Base-by-base conservation (phyloP, 2,329 filamentous ascomycete genomes). In the Hymenoscyphus fraxineus region DNA sequence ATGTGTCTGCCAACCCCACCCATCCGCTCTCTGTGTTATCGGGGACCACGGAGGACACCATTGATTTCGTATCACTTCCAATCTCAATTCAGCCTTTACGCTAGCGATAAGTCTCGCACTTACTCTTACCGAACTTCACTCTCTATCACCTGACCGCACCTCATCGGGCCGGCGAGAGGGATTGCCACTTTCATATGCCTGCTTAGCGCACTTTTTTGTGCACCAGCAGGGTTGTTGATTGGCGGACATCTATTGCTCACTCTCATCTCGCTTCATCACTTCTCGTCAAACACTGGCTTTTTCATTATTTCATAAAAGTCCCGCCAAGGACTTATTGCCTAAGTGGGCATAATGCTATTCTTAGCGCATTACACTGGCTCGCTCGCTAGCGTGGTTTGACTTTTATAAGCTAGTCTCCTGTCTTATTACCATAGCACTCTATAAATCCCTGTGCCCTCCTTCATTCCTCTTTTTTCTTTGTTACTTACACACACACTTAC, bases 321-420 rank as follows among this genome's bases (percentile, higher is more conserved):
- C 54, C 32, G 60, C 60, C 38, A 41, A 58, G 39, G 12, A 10
- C 27, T 58, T 62, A 58, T 58, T 62, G 47, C 62, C 62, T 57
- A 56, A 56, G 44, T 38, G 35, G 62, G 62, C 31, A 64, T 64
- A 60, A 56, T 10, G 56, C 60, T 65, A 62, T 65, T 65, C 56
- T 65, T 65, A 65, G 63, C 58, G 64, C 64, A 57, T 27, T 62
- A 56, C 60, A 57, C 58, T 62, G 57, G 47, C 54, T 58, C 35
- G 54, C 27, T 60, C 57, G 54, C 64, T 65, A 65, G 64, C 55
- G 58, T 19, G 40, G 61, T 65, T 65, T 61, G 64, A 63, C 51
- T 65, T 61, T 65, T 65, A 65, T 65, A 63, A 65, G 44, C 64
- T 63, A 65, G 64, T 63, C 35, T 35, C 35, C 35, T 7, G 35